Base-by-base conservation (phyloP, 768 basidiomycete species). In the Amanita phalloides region DNA sequence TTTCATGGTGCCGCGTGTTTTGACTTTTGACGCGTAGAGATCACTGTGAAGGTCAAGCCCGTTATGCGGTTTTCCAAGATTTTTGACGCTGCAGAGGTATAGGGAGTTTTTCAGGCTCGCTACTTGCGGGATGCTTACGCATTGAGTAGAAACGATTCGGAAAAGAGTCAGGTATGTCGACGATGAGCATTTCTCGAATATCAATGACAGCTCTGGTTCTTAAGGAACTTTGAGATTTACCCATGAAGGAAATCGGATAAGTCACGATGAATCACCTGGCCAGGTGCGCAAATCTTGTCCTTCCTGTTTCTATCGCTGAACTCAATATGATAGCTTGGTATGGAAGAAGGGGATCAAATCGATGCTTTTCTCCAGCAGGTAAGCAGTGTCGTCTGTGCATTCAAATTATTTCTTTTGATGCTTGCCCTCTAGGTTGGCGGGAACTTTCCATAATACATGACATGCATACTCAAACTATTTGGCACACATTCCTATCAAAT, bases 321-420 rank as follows among this genome's bases (percentile, higher is more conserved):
- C 17, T 38, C 47, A 41, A 35, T 35, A 43, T n/a, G 3, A n/a
- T 28, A 84, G 79, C 55, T 72, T 11, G 71, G 62, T 0, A 78
- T 84, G 75, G 82, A 83, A 55, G 81, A 84, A 32, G 74, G 74
- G 2, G 82, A 85, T 58, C 66, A 72, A 53, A 75, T 85, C 45
- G 83, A 85, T 58, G 81, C 79, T 6, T 65, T 71, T 51, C 57
- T 84, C 37, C 69, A 74, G 54, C 81, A 84, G 70, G 80, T 78
- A 51, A 30, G 72, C 64, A 11, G 32, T 10, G 33, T 17, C 36
- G 21, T 7, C 2, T 7, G 3, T 26, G n/a, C 13, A 0, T 45
- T 37, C 11, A 36, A 6, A 11, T 17, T 6, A 35, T 51, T 26
- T 13, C 21, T 14, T 5, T 30, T 35, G 3, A 49, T 25, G 17